These are phyloP conservation scores for Rhododendron kiyosumense DNA, from an alignment of 148 eudicot species.

Conservation along the genomic window DNA sequence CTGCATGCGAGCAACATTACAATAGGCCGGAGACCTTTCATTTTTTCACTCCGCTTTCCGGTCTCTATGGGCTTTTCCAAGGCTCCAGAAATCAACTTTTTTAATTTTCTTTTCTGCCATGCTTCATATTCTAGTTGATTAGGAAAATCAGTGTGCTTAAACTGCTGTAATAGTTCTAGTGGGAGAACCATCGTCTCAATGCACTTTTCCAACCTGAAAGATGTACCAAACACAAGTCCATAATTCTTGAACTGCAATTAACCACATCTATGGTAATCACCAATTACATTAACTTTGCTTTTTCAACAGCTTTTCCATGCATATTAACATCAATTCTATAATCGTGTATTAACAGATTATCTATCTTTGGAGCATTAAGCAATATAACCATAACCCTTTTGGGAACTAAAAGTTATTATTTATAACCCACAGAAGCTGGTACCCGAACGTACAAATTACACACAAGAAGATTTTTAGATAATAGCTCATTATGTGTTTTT, in stretches of 20 bases:
- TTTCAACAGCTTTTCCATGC: background rate
- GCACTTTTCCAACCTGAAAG: slow-evolving; percentile 79
- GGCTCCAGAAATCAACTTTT: slow-evolving; percentile 55
- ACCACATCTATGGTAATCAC: background rate
- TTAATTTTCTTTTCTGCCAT: slow-evolving; percentile 76
- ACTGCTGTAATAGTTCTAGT: slow-evolving; percentile 75
- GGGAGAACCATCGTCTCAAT: slow-evolving; percentile 78
- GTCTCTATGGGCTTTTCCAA: slow-evolving; percentile 58
- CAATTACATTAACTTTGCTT: background rate
- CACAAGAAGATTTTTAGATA: background rate
- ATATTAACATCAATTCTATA: background rate
- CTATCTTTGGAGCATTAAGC: background rate
- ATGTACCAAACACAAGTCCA: background rate
- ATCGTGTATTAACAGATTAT: background rate
- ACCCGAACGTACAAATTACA: background rate
- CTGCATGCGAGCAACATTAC: slow-evolving; percentile 72
- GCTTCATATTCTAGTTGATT: slow-evolving; percentile 60
- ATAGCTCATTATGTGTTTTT: background rate
- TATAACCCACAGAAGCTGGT: background rate
- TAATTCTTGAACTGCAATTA: background rate
- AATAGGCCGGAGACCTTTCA: slow-evolving; percentile 49
- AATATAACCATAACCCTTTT: background rate
- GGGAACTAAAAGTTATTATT: background rate
- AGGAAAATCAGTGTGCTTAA: slow-evolving; percentile 70
- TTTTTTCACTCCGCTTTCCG: slow-evolving; percentile 64